These are phyloP conservation scores for Thecaphora thlaspeos DNA, from an alignment of 1,284 basidiomycete species.

Conservation along the genomic window DNA sequence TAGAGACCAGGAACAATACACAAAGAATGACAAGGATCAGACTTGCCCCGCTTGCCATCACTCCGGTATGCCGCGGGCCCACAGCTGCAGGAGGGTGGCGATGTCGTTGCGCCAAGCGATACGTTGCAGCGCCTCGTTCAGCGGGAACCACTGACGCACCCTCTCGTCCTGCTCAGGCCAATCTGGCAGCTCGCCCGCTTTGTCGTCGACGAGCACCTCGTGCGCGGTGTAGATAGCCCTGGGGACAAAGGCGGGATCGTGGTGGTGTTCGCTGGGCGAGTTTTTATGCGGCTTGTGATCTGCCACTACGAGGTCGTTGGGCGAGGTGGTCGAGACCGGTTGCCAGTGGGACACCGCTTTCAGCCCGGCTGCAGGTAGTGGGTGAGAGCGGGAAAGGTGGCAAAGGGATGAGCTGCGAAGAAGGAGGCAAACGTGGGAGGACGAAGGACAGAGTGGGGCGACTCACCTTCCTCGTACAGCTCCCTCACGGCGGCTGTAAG, in stretches of 20 bases:
- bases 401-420: background rate
- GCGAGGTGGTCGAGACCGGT: constrained; percentile 5
- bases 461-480: constrained; percentile 49
- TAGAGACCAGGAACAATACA: background rate
- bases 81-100: constrained; percentile 14
- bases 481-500: constrained; percentile 44
- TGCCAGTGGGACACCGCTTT: constrained; percentile 1
- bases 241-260: constrained; percentile 30
- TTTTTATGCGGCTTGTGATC: constrained; percentile 50
- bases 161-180: constrained; percentile 50
- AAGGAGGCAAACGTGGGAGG: background rate
- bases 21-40: background rate
- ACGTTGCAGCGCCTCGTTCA: constrained; percentile 23
- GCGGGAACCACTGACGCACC: constrained; percentile 21
- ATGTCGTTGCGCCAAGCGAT: constrained; percentile 45
- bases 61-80: constrained; percentile 8
- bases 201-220: constrained; percentile 20
- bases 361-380: constrained; percentile 10
- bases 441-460: background rate
- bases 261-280: constrained; percentile 14
- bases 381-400: background rate
- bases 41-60: background rate
- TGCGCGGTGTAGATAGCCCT: constrained; percentile 38
- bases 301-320: constrained; percentile 2
- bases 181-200: constrained; percentile 3